These are phyloP conservation scores for Multifurca ochricompacta DNA, from an alignment of 768 basidiomycete species.

Conservation along the genomic window DNA sequence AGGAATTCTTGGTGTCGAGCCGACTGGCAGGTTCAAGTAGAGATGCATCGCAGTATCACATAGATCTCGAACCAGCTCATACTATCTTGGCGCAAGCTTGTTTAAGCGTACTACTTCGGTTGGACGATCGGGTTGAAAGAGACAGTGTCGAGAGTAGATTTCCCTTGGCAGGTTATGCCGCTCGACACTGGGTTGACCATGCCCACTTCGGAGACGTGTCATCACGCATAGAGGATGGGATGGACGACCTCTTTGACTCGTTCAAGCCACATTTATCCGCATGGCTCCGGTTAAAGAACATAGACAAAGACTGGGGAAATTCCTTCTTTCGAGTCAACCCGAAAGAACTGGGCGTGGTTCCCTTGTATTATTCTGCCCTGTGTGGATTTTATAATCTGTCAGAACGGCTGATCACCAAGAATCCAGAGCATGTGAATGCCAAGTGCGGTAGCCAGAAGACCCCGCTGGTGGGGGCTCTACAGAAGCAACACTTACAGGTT, in stretches of 20 bases:
- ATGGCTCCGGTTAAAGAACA: neutral
- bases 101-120: neutral
- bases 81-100: neutral
- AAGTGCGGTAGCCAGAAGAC: too few species aligned
- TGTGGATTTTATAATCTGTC: neutral
- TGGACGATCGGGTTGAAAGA: neutral
- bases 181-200: slow-evolving; percentile 3
- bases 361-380: neutral
- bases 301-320: neutral
- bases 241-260: neutral
- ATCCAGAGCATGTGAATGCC: too few species aligned
- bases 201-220: neutral
- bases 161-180: neutral
- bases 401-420: too few species aligned
- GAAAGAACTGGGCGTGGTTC: neutral
- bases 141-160: neutral
- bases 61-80: neutral
- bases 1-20: slow-evolving; percentile 1
- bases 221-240: neutral
- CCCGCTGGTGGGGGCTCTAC: too few species aligned
- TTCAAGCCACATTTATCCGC: neutral
- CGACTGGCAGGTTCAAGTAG: neutral
- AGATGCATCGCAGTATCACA: neutral
- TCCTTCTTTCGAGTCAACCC: neutral
- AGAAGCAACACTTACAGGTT: neutral